Conservation (phyloP, 768 basidiomycete genomes). For the Tricholoma furcatifolium region DNA sequence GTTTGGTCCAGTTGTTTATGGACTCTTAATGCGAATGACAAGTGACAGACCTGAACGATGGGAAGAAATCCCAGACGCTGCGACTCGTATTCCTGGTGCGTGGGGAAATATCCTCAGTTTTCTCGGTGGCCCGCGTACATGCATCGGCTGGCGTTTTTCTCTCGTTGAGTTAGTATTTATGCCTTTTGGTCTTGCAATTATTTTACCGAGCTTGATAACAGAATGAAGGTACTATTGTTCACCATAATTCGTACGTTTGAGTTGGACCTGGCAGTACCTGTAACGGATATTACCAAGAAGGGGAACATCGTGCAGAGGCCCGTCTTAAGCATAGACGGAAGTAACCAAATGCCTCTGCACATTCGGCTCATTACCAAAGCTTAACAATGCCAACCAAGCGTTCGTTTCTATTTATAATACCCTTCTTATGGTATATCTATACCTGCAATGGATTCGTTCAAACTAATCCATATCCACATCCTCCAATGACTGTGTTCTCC, state of each 20-base stretch:
- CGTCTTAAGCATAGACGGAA: conserved; percentile 35
- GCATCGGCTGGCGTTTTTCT: conserved; percentile 65
- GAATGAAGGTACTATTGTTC: conserved; percentile 42
- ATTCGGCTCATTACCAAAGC: conserved; percentile 22
- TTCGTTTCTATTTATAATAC: no score
- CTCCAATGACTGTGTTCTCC: background rate
- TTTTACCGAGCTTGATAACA: background rate
- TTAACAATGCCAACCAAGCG: no score
- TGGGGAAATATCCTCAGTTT: conserved; percentile 62
- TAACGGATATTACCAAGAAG: conserved; percentile 34
- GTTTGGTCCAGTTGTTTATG: no score
- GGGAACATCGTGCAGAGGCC: conserved; percentile 37
- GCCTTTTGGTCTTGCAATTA: background rate
- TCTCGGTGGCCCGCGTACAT: no score
- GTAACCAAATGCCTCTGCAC: conserved; percentile 43
- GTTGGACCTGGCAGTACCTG: conserved; percentile 52
- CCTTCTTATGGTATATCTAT: background rate
- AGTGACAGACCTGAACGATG: conserved; percentile 66
- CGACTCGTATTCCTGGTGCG: conserved; percentile 50
- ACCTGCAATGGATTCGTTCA: background rate
- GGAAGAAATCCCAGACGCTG: conserved; percentile 44
- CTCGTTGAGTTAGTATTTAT: conserved; percentile 41
- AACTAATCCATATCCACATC: conserved; percentile 2
- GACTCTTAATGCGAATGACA: no score
- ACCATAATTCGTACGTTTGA: conserved; percentile 51